phyloP scores from a whole-genome alignment of 176 grass and related monocot species.

The Hsuehochloa calcarea region DNA sequence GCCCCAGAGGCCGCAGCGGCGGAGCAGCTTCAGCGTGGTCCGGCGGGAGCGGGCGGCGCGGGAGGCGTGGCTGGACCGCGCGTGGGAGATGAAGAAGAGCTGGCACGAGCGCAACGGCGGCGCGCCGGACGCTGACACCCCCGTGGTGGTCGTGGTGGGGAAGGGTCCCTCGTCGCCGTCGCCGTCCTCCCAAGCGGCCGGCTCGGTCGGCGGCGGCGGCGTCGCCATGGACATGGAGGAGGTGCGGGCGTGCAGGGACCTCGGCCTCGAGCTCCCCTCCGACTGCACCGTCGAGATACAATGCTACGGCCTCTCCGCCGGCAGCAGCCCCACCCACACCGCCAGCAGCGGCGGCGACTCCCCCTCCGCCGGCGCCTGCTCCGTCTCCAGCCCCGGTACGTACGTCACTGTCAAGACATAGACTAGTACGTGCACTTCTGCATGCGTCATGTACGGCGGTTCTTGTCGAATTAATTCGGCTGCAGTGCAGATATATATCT shows the following conservation, averaged over 20 bases:
- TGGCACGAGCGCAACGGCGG: conserved; percentile 50
- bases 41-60: conserved; percentile 36
- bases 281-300: conserved; percentile 59
- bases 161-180: neutral
- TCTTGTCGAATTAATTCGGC: too few species aligned
- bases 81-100: conserved; percentile 61
- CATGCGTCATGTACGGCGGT: neutral
- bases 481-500: neutral
- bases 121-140: conserved; percentile 34
- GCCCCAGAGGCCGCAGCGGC: neutral
- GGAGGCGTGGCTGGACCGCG: conserved; percentile 64
- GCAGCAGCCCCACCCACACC: conserved; percentile 43
- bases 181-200: neutral
- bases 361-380: neutral
- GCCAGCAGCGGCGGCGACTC: conserved; percentile 18
- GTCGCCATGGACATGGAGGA: conserved; percentile 78
- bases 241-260: conserved; percentile 70
- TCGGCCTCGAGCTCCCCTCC: conserved; percentile 58
- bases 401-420: neutral
- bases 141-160: conserved; percentile 38
- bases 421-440: neutral
- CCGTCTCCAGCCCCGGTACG: conserved; percentile 39
- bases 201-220: conserved; percentile 10
- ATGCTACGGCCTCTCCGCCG: conserved; percentile 43
- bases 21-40: conserved; percentile 51